Evolutionary conservation across 2,329 filamentous ascomycete genomes (phyloP).

Genomic region (Colletotrichum sp.): DNA sequence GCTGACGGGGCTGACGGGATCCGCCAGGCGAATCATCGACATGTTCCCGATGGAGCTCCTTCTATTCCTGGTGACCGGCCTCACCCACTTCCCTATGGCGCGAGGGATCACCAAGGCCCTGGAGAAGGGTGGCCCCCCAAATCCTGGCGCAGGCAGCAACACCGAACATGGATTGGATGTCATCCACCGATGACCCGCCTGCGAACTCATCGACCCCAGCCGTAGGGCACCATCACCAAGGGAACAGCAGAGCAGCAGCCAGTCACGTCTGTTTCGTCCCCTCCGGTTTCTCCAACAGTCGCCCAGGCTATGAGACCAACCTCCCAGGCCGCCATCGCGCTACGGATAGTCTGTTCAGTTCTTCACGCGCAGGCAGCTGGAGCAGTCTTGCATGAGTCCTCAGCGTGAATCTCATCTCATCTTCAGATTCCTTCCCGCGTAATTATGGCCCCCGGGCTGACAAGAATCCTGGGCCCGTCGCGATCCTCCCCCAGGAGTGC

Average conservation of each 20-base stretch:
- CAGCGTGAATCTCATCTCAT: slow-evolving; percentile 17
- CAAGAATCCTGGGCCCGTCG: background rate
- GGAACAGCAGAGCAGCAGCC: background rate
- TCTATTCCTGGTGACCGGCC: slow-evolving; percentile 6
- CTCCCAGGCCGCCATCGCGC: background rate
- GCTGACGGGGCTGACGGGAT: background rate
- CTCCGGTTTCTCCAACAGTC: background rate
- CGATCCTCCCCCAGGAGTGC: background rate
- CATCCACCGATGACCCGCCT: slow-evolving; percentile 8
- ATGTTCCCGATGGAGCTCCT: background rate
- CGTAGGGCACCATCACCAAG: slow-evolving; percentile 10
- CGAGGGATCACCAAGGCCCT: slow-evolving; percentile 6
- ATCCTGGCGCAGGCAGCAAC: slow-evolving; percentile 14
- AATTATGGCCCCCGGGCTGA: background rate
- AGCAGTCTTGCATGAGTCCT: slow-evolving; percentile 14
- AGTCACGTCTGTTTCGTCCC: background rate
- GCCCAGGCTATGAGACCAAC: background rate
- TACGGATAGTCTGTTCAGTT: background rate
- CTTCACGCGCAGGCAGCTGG: slow-evolving; percentile 9
- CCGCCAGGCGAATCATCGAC: background rate
- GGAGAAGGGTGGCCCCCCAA: background rate
- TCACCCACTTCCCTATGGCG: background rate
- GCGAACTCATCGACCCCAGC: background rate
- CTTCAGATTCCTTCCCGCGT: background rate
- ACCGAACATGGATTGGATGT: slow-evolving; percentile 18